Evolutionary conservation across 768 basidiomycete species (phyloP).

Genomic region (Leccinellum albellum): DNA sequence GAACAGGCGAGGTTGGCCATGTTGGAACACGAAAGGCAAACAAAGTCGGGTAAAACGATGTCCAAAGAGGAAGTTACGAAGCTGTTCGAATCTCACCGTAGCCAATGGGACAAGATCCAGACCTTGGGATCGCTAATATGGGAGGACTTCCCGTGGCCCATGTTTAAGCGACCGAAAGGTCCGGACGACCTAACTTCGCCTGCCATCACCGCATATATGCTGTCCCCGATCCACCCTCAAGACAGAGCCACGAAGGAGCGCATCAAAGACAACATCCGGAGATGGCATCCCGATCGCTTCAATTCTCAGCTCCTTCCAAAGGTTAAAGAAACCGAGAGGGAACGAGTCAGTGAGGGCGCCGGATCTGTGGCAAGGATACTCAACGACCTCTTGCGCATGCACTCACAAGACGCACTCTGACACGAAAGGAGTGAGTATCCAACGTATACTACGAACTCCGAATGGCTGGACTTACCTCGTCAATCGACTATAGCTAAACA

Average conservation of each 20-base stretch:
- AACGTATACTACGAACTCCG: not conserved
- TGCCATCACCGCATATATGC: constrained; percentile 59
- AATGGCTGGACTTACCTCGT: constrained; percentile 9
- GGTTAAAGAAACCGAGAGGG: constrained; percentile 60
- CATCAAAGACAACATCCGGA: constrained; percentile 67
- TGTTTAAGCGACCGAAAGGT: constrained; percentile 50
- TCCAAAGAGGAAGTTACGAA: constrained; percentile 54
- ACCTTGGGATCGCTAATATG: constrained; percentile 46
- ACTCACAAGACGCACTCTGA: constrained; percentile 37
- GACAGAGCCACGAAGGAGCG: constrained; percentile 60
- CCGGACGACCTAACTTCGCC: constrained; percentile 60
- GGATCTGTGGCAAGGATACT: constrained; percentile 67
- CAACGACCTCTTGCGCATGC: constrained; percentile 63
- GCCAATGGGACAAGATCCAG: constrained; percentile 52
- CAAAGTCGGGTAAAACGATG: constrained; percentile 42
- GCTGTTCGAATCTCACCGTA: constrained; percentile 59
- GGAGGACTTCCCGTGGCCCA: constrained; percentile 74
- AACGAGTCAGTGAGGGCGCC: constrained; percentile 67
- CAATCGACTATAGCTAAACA: constrained; percentile 11
- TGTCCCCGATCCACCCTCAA: constrained; percentile 53
- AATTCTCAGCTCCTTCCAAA: constrained; percentile 64
- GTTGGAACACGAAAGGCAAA: constrained; percentile 43
- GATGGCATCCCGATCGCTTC: constrained; percentile 84
- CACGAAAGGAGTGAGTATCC: constrained; percentile 28
- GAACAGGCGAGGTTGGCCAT: constrained; percentile 64